Base-by-base conservation (phyloP, 306 rosid species). In the Rosa persica region DNA sequence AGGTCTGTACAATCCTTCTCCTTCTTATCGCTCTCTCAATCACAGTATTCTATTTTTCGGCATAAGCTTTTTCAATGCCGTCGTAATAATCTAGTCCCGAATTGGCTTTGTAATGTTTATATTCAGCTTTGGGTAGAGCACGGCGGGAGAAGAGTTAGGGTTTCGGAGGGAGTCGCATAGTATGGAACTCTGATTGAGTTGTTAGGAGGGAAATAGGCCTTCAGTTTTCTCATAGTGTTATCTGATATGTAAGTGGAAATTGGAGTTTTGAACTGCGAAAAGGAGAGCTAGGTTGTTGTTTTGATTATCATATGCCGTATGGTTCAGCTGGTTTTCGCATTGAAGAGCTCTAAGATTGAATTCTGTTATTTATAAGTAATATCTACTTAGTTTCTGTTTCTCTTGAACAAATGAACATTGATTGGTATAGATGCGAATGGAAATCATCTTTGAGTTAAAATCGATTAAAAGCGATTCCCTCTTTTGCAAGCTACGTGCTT, bases 1-100 rank as follows among this genome's bases (percentile, higher is more conserved):
- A 87, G 99, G 99, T 96, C 64, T 72, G 57, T 73, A 17, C 85
- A 72, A 39, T 72, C 51, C 30, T 77, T 30, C 19, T 23, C 1
- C 38, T 20, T 12, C 39, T n/a, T 10, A 4, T 20, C 19, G 8
- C 64, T 44, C 48, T 13, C 19, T 27, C 27, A 23, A 46, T 78
- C 17, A 51, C 54, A 39, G 23, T 17, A 8, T 19, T 78, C 8
- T 76, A 7, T 43, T 74, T 47, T 51, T 30, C 3, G 30, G 47
- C 40, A 19, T 46, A 2, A 27, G n/a, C 27, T 67, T 30, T 30
- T 30, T 34, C 30, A 30, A 54, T 30, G 47, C 67, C 17, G 20
- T 15, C 8, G 1, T 48, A 22, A 30, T 8, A 42, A 75, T 81
- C 60, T 70, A 62, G 61, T 70, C 40, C 52, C 62, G 15, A 61